Evolutionary conservation across 1,284 basidiomycete genomes (phyloP).

Genomic region (Ustilago curta): DNA sequence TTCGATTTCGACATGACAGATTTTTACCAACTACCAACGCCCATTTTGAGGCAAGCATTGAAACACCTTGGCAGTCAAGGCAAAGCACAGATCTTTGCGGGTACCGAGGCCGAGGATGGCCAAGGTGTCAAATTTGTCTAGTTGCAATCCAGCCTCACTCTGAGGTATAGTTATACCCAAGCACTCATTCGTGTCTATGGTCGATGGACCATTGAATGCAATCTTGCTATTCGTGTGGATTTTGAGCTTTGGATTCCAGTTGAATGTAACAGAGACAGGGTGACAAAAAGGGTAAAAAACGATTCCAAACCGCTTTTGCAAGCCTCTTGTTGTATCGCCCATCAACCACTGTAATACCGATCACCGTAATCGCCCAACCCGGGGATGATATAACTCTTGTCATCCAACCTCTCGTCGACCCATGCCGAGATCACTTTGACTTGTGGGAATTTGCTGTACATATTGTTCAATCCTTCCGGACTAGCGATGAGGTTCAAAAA

Average conservation of each 20-base stretch:
- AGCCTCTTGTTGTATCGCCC: too few species aligned
- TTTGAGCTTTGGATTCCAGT: too few species aligned
- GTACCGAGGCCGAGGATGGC: slow-evolving; percentile 69
- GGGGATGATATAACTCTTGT: slow-evolving; percentile 72
- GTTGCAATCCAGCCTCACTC: neutral
- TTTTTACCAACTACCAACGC: slow-evolving; percentile 71
- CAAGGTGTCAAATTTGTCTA: slow-evolving; percentile 73
- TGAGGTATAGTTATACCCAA: neutral
- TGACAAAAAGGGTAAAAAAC: too few species aligned
- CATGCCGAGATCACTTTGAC: slow-evolving; percentile 90
- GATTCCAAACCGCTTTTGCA: too few species aligned
- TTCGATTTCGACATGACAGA: slow-evolving; percentile 63
- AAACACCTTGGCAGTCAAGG: slow-evolving; percentile 72
- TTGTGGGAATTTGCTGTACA: slow-evolving; percentile 82
- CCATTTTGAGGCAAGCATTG: slow-evolving; percentile 71
- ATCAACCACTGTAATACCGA: slow-evolving; percentile 61
- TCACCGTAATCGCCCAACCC: slow-evolving; percentile 68
- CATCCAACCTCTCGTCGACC: slow-evolving; percentile 94
- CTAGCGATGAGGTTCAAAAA: slow-evolving; percentile 96
- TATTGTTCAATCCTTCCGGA: slow-evolving; percentile 88
- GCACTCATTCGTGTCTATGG: too few species aligned
- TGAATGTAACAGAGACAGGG: too few species aligned
- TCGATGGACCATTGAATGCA: too few species aligned
- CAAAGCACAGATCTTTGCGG: slow-evolving; percentile 72
- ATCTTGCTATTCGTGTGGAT: too few species aligned